Conservation (phyloP, 2,329 filamentous ascomycete genomes). For the Nothophoma quercina region DNA sequence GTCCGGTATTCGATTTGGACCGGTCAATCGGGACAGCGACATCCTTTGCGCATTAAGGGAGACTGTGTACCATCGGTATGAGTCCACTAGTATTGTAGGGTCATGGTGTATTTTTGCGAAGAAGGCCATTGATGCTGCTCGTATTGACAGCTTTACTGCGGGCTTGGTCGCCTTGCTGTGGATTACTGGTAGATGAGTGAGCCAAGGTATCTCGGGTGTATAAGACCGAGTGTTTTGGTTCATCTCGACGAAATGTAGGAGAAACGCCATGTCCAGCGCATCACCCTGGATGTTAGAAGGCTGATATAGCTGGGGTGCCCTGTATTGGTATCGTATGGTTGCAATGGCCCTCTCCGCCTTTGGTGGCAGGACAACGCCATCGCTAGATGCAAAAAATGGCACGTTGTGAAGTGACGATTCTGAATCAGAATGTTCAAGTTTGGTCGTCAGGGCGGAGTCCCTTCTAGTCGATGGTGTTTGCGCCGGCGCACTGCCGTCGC, state of each 20-base stretch:
- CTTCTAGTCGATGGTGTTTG: not conserved
- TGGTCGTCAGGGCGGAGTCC: slow-evolving; percentile 5
- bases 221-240: slow-evolving; percentile 29
- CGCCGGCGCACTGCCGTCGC: slow-evolving; percentile 1
- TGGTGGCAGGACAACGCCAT: not conserved
- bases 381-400: not conserved
- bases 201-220: slow-evolving; percentile 36
- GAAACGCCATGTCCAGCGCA: slow-evolving; percentile 37
- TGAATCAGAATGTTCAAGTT: slow-evolving; percentile 8
- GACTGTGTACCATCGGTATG: slow-evolving; percentile 43
- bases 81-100: slow-evolving; percentile 39
- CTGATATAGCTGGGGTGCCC: slow-evolving; percentile 33
- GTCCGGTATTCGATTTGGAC: slow-evolving; percentile 28
- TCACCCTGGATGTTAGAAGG: slow-evolving; percentile 35
- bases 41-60: slow-evolving; percentile 37
- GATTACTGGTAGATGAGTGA: slow-evolving; percentile 32
- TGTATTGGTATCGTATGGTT: slow-evolving; percentile 35
- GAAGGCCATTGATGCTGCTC: slow-evolving; percentile 45
- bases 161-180: slow-evolving; percentile 30
- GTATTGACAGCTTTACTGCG: slow-evolving; percentile 39
- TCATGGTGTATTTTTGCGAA: slow-evolving; percentile 42
- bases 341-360: slow-evolving; percentile 31
- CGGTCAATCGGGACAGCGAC: slow-evolving; percentile 27
- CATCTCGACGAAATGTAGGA: slow-evolving; percentile 41
- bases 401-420: slow-evolving; percentile 3